Base-by-base conservation (phyloP, 2,329 filamentous ascomycete species). In the Calcarisporium arbuscula region DNA sequence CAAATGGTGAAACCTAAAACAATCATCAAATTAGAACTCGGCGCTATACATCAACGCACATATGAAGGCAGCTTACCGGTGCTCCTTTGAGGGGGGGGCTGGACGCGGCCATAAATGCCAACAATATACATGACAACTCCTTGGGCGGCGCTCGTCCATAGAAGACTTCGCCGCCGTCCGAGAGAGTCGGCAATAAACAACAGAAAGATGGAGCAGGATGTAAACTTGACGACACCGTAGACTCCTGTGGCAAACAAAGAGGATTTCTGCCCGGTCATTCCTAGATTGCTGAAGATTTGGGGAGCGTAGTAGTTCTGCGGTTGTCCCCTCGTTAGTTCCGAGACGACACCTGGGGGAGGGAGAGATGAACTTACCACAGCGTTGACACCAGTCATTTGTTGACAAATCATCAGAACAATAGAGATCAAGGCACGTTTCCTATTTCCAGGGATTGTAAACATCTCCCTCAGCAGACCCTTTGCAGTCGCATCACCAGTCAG, bases 221-320 rank as follows among this genome's bases (percentile, higher is more conserved):
- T 58, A 58, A 81, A 77, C 56, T 86, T 86, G 36, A 84, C 74
- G 35, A 85, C 70, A 18, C 82, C 82, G 51, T 85, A 86, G 44
- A 86, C 72, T 26, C 82, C 82, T 0, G 82, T 85, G 5, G 82
- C 80, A 52, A 86, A 83, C 17, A 86, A 72, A 14, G 72, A 74
- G 26, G 72, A 67, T 25, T 69, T 55, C 6, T 70, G 77, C 10
- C 64, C 63, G 17, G 53, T 56, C 46, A 86, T 67, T 14, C 82
- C 82, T 3, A 85, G 65, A 45, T 75, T 69, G 28, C 62, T 60
- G 61, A 86, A 86, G 47, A 86, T 85, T 36, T 74, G 70, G 0
- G 82, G 82, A 0, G 78, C 76, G 48, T 82, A 83, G 61, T 82
- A 82, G 54, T 81, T 76, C 51, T 61, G 36, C 8, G 2, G 6